Conservation (phyloP, 208 protist genomes). For the Trypanosoma mega region DNA sequence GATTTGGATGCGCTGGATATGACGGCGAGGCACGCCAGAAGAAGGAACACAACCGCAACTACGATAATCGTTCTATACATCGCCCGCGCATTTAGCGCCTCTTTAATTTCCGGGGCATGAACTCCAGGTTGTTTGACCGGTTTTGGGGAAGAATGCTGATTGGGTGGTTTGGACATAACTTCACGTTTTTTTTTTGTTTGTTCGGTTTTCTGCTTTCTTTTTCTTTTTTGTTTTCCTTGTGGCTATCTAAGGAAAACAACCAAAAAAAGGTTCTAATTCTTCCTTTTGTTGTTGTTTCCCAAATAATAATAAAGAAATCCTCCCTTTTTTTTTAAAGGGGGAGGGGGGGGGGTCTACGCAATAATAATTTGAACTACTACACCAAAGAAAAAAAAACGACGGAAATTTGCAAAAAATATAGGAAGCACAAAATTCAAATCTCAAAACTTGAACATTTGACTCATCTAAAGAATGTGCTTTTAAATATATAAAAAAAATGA, state of each 20-base stretch:
- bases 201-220: background rate
- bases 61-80: constrained; percentile 59
- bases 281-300: too few relatives aligned
- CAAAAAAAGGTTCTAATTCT: constrained; percentile 4
- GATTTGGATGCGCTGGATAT: constrained; percentile 53
- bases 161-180: background rate
- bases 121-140: constrained; percentile 53
- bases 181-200: background rate
- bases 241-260: background rate
- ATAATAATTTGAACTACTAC: too few relatives aligned
- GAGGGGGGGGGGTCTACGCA: too few relatives aligned
- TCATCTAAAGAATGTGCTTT: too few relatives aligned
- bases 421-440: too few relatives aligned
- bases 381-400: too few relatives aligned
- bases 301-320: constrained; percentile 3
- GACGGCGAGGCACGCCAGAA: constrained; percentile 54
- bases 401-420: too few relatives aligned
- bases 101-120: constrained; percentile 67
- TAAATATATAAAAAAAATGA: too few relatives aligned
- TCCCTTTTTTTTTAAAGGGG: constrained; percentile 1
- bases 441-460: too few relatives aligned
- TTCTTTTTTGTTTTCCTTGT: constrained; percentile 3
- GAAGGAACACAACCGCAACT: constrained; percentile 61
- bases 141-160: constrained; percentile 33
- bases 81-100: constrained; percentile 60